These are phyloP conservation scores for Elaeis guineensis DNA, from an alignment of 176 grass and related monocot species.

Conservation along the genomic window DNA sequence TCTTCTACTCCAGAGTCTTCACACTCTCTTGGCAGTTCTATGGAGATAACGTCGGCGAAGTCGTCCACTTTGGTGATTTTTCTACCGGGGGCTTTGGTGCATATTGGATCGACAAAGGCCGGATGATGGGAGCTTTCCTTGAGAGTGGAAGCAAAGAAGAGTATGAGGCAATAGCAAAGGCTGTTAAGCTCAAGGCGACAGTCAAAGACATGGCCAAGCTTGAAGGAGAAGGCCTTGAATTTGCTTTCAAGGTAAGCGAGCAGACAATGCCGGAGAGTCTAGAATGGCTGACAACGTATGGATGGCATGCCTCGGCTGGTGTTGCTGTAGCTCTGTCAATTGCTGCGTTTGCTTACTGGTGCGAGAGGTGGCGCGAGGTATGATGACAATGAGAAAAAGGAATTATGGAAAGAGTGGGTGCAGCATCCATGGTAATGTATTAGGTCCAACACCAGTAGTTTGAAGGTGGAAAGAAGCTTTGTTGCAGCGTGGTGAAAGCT, in stretches of 20 bases:
- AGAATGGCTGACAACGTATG: slow-evolving; percentile 20
- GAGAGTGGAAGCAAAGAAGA: slow-evolving; percentile 77
- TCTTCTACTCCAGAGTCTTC: slow-evolving; percentile 98
- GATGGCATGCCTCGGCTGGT: slow-evolving; percentile 52
- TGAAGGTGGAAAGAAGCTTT: too few species aligned
- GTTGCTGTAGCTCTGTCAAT: slow-evolving; percentile 44
- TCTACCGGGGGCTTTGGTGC: slow-evolving; percentile 50
- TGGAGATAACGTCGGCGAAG: slow-evolving; percentile 75
- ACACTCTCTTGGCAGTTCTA: slow-evolving; percentile 92
- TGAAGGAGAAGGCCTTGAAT: slow-evolving; percentile 47
- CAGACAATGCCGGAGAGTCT: slow-evolving; percentile 24
- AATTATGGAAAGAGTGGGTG: too few species aligned
- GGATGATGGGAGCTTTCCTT: slow-evolving; percentile 63
- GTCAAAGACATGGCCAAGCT: slow-evolving; percentile 47
- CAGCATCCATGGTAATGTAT: too few species aligned
- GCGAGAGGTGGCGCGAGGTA: slow-evolving; percentile 42
- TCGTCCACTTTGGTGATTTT: slow-evolving; percentile 70
- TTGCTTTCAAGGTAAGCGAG: slow-evolving; percentile 62
- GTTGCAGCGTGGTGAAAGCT: too few species aligned
- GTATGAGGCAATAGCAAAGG: slow-evolving; percentile 47
- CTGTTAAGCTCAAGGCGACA: slow-evolving; percentile 33
- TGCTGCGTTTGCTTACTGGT: slow-evolving; percentile 71
- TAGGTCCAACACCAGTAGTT: too few species aligned
- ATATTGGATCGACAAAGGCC: slow-evolving; percentile 61
- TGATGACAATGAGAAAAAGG: slow-evolving; percentile 24